Conservation (phyloP, 2,329 filamentous ascomycete species). For the Neopestalotiopsis rosae region DNA sequence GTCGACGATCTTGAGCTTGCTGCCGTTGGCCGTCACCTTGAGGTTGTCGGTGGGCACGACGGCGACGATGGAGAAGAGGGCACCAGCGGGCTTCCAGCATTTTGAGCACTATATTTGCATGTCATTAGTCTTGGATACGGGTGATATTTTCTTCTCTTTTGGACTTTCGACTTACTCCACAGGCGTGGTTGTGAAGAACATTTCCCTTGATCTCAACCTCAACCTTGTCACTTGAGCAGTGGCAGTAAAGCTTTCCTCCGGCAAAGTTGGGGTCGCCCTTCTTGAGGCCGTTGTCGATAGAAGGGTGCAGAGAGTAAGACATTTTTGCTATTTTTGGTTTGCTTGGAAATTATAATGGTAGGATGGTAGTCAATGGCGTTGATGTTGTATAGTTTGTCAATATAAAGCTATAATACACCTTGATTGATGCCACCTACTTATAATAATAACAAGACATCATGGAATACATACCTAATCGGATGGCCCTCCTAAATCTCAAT, state of each 20-base stretch:
- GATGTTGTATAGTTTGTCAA: not conserved
- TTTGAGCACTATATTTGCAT: constrained; percentile 58
- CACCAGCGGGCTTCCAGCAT: constrained; percentile 71
- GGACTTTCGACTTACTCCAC: constrained; percentile 45
- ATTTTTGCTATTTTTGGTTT: constrained; percentile 24
- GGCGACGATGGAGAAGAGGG: constrained; percentile 68
- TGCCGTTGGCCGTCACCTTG: constrained; percentile 59
- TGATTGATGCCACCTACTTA: not conserved
- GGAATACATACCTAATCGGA: not conserved
- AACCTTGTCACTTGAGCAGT: constrained; percentile 60
- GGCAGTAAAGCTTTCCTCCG: constrained; percentile 67
- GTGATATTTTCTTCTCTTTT: too few species aligned
- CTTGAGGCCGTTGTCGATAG: constrained; percentile 65
- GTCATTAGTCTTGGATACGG: not conserved
- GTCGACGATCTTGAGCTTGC: constrained; percentile 65
- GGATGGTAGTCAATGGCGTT: not conserved
- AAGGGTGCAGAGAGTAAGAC: constrained; percentile 61
- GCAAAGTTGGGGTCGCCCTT: constrained; percentile 59
- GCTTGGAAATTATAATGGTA: not conserved
- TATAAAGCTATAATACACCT: not conserved
- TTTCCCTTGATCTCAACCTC: constrained; percentile 62
- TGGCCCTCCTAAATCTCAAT: not conserved
- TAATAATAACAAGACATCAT: not conserved
- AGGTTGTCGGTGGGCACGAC: constrained; percentile 63
- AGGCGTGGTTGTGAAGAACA: constrained; percentile 72